Base-by-base conservation (phyloP, 1,139 yeast genomes). In the Hyphopichia burtonii region DNA sequence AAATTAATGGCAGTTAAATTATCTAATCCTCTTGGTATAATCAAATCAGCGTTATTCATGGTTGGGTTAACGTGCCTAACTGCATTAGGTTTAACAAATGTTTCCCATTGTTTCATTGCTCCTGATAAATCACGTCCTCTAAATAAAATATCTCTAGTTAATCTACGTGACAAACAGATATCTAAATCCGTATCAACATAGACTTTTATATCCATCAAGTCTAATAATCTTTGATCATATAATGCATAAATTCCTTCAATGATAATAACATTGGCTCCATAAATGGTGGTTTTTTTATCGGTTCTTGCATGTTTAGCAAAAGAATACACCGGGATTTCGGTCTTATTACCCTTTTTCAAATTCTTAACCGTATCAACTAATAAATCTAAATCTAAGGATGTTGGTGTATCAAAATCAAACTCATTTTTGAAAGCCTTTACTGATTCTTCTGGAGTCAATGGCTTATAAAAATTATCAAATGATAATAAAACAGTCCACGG, bases 401-500 rank as follows among this genome's bases (percentile, higher is more conserved):
- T 75, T 0, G 99, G 98, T 15, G 80, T 74, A 63, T 93, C 99
- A 55, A 93, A 89, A 61, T 93, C 98, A 59, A 76, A 87, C 51
- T 88, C 79, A 50, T 65, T 63, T 4, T 68, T 63, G 59, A 84
- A 86, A 0, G 98, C 99, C 42, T 56, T 60, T 41, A 69, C 55
- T 27, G 85, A 71, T 51, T 88, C 80, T 37, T 80, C 91, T 1
- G 65, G 65, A 1, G 69, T 74, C 50, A 93, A 67, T 0, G 94
- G 93, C 43, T 77, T 80, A 65, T 93, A 93, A 59, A 91, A 93
- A 63, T 93, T 91, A 60, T 93, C 99, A 68, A 90, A 76, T 2
- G 96, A 86, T 31, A 93, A 63, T 45, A 93, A 70, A n/a, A 93
- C 91, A 0, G 98, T 89, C 97, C 98, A 91, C 1, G 99, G 98